Evolutionary conservation across 2,329 filamentous ascomycete species (phyloP), one percentile per base, ranked within the genome.

Genomic region (Chaetoscypha palmicola): DNA sequence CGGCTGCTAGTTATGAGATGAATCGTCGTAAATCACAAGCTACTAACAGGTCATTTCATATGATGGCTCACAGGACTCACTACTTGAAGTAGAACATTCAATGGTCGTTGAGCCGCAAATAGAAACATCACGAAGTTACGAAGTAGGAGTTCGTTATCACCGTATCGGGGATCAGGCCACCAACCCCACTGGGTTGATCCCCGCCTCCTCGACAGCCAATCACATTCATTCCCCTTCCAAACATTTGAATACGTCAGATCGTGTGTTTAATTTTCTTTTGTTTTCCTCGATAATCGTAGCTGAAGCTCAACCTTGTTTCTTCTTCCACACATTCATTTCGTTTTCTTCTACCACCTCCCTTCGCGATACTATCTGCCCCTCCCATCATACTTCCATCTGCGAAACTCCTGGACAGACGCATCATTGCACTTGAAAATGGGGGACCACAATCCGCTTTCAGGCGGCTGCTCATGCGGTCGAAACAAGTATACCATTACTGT

Each of bases 401-500:
- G 12, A 28, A 12, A 12, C n/a, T n/a, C n/a, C n/a, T n/a, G 12
- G 24, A 28, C 12, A 28, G 7, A 28, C 24, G 12, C 24, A 28
- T 7, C 24, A n/a, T 28, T 12, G 24, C 7, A 28, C 7, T 7
- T 7, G 7, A 28, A 28, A 7, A 28, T 28, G 24, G 24, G 7
- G 12, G 12, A 12, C 24, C 24, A 28, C 12, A 7, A 75, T 48
- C 73, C 73, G 30, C 73, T 94, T 45, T 79, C 76, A 52, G 89
- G 89, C 57, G 77, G 81, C 52, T 95, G 90, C 68, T 81, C 83
- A 41, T 96, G 90, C 64, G 88, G 89, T 45, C 79, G 90, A 49
- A 94, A 92, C 60, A 75, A 81, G 60, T 95, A 94, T 66, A 72
- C 80, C 46, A 79, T 95, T 54, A 67, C 77, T 35, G 72, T 91